Percentiles rank a stretch among this genome's conserved stretches.
phyloP scores from a whole-genome alignment of 768 basidiomycete genomes.

The Guyanaporus albipodus region DNA sequence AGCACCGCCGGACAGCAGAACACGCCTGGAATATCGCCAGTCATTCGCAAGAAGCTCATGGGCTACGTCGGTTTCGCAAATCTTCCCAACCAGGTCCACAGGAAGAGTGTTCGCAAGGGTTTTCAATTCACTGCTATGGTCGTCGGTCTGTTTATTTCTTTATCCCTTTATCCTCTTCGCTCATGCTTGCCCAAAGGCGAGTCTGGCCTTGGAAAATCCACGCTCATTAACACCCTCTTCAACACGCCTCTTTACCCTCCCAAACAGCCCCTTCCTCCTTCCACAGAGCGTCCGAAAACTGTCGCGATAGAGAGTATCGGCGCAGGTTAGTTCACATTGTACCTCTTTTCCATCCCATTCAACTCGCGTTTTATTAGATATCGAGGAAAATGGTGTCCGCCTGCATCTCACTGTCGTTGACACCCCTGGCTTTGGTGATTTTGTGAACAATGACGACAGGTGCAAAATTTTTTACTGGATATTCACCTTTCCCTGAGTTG shows the following conservation, averaged over 20 bases:
- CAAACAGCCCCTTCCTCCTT: slow-evolving; percentile 79
- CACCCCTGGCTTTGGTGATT: slow-evolving; percentile 98
- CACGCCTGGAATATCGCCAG: slow-evolving; percentile 31
- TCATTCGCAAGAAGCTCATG: slow-evolving; percentile 87
- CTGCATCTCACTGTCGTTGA: slow-evolving; percentile 98
- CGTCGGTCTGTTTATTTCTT: slow-evolving; percentile 68
- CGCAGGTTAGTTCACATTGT: slow-evolving; percentile 59
- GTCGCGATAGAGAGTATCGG: slow-evolving; percentile 98
- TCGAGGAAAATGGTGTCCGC: slow-evolving; percentile 97
- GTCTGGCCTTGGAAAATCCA: slow-evolving; percentile 98
- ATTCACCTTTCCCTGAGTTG: slow-evolving; percentile 15
- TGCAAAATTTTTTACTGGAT: slow-evolving; percentile 32
- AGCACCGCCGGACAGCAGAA: slow-evolving; percentile 52
- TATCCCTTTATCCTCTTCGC: slow-evolving; percentile 2
- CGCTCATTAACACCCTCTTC: slow-evolving; percentile 98
- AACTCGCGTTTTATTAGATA: slow-evolving; percentile 57
- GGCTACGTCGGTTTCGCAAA: slow-evolving; percentile 97
- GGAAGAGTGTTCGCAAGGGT: slow-evolving; percentile 96
- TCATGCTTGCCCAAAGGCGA: slow-evolving; percentile 57
- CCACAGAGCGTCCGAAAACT: slow-evolving; percentile 84
- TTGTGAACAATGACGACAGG: slow-evolving; percentile 99
- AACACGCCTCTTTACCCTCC: slow-evolving; percentile 92
- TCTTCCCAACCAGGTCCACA: slow-evolving; percentile 98
- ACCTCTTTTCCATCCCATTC: not conserved
- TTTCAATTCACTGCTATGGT: slow-evolving; percentile 99